Conservation (phyloP, 2,329 filamentous ascomycete species). For the Teratosphaeriaceae sp. region DNA sequence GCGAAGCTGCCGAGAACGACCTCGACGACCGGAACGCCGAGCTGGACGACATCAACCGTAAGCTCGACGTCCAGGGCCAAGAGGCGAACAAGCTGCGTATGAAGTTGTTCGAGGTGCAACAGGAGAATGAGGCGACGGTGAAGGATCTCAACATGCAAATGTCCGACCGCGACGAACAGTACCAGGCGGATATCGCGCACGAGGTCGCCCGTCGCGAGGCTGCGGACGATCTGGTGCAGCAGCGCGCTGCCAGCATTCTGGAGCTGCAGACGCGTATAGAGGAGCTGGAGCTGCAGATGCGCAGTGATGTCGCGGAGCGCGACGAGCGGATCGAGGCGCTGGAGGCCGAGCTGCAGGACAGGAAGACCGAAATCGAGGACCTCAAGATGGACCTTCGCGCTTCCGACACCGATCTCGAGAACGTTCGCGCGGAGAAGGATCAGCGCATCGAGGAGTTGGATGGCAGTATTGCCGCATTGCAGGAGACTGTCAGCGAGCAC, state of each 20-base stretch:
- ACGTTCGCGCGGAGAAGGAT: constrained; percentile 15
- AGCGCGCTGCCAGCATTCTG: constrained; percentile 29
- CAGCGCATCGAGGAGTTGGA: constrained; percentile 21
- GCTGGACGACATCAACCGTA: constrained; percentile 35
- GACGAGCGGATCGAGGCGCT: constrained; percentile 26
- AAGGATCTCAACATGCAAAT: constrained; percentile 31
- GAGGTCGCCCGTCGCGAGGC: constrained; percentile 34
- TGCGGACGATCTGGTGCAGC: constrained; percentile 31
- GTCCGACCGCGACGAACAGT: constrained; percentile 34
- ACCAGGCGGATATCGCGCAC: constrained; percentile 31
- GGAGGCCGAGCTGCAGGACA: constrained; percentile 19
- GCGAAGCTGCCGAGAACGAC: constrained; percentile 36
- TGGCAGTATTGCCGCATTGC: constrained; percentile 20
- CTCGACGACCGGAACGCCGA: constrained; percentile 37
- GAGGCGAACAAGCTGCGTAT: constrained; percentile 43
- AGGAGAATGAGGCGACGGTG: constrained; percentile 34
- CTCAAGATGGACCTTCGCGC: constrained; percentile 21
- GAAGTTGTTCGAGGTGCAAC: constrained; percentile 42
- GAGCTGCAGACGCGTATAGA: constrained; percentile 31
- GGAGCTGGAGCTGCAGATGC: constrained; percentile 25
- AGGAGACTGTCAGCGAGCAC: constrained; percentile 17
- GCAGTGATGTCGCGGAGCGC: constrained; percentile 21
- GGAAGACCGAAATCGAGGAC: constrained; percentile 20
- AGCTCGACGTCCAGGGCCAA: constrained; percentile 35
- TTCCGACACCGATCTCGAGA: too few relatives aligned